phyloP scores from a whole-genome alignment of 495 filamentous ascomycete genomes.

The Penicillium ucsense region DNA sequence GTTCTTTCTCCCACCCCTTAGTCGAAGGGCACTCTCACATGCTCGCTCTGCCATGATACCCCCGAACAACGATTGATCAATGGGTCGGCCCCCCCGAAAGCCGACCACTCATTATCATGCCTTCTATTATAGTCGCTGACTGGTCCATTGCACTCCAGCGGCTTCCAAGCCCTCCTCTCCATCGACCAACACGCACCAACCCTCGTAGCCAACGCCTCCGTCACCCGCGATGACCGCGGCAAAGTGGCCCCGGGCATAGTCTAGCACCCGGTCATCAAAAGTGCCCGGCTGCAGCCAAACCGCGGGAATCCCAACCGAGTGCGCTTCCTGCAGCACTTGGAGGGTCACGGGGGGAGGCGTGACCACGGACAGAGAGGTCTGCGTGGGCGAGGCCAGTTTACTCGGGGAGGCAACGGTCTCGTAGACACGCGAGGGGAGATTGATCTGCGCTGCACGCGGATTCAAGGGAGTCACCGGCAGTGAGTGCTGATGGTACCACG shows the following conservation, averaged over 20 bases:
- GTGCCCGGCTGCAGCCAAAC: slow-evolving; percentile 93
- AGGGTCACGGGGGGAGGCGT: slow-evolving; percentile 72
- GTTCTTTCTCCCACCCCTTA: too few species aligned
- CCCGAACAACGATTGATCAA: too few species aligned
- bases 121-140: slow-evolving; percentile 24
- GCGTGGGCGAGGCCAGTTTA: slow-evolving; percentile 49
- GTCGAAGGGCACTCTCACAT: background rate
- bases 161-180: slow-evolving; percentile 60
- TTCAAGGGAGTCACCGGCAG: slow-evolving; percentile 79
- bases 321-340: slow-evolving; percentile 63
- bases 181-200: slow-evolving; percentile 89
- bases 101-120: background rate
- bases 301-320: slow-evolving; percentile 62
- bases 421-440: slow-evolving; percentile 43
- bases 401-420: slow-evolving; percentile 55
- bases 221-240: slow-evolving; percentile 60
- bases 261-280: slow-evolving; percentile 63
- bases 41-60: background rate
- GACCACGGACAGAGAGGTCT: slow-evolving; percentile 75
- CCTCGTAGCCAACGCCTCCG: slow-evolving; percentile 58
- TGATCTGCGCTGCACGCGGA: slow-evolving; percentile 54
- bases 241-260: slow-evolving; percentile 56
- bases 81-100: too few species aligned
- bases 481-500: slow-evolving; percentile 73
- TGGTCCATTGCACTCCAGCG: slow-evolving; percentile 45